Evolutionary conservation across 257 asterid genomes (phyloP).

Genomic region (Solanum chiquidenum): DNA sequence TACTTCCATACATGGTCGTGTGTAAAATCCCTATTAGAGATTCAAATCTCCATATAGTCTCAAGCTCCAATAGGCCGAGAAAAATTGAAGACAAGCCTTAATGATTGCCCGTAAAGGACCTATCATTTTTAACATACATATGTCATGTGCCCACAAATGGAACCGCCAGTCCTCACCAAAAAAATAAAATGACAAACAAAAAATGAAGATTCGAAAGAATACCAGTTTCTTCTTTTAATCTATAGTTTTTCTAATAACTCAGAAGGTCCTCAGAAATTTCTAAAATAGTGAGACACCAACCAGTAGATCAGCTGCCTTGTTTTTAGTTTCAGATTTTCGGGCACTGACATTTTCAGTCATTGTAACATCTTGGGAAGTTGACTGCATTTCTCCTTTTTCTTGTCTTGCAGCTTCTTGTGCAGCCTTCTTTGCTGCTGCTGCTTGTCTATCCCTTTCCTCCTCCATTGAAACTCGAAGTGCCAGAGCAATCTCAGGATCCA

Average conservation of each 20-base stretch:
- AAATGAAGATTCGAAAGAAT: not conserved
- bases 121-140: not conserved
- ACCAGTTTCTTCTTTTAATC: not conserved
- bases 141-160: not conserved
- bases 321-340: slow-evolving; percentile 61
- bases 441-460: slow-evolving; percentile 99
- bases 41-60: not conserved
- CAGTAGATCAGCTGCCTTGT: slow-evolving; percentile 49
- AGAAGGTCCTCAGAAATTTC: not conserved
- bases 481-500: slow-evolving; percentile 97
- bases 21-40: not conserved
- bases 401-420: slow-evolving; percentile 65
- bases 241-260: not conserved
- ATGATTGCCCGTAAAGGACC: not conserved
- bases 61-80: not conserved
- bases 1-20: not conserved
- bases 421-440: slow-evolving; percentile 88
- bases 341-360: slow-evolving; percentile 60
- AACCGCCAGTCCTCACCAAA: not conserved
- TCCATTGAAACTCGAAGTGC: slow-evolving; percentile 98
- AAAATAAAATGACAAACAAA: not conserved
- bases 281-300: slow-evolving; percentile 22
- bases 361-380: slow-evolving; percentile 55
- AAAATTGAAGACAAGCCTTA: not conserved
- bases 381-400: slow-evolving; percentile 57